phyloP scores from a whole-genome alignment of 331 rosid species.

The Cucumis variabilis region DNA sequence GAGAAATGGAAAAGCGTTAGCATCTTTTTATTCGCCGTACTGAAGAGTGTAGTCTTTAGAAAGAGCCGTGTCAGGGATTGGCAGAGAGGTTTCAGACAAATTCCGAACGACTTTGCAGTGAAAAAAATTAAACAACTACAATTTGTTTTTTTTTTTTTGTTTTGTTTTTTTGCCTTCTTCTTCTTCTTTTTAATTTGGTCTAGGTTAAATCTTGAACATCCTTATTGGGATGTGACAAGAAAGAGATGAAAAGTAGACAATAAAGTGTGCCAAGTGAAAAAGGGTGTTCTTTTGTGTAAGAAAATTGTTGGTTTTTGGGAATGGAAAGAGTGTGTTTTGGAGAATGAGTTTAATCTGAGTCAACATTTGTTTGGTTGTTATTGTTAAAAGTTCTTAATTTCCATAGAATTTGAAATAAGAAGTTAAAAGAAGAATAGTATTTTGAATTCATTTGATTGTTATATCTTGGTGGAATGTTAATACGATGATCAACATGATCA shows the following conservation, averaged over 20 bases:
- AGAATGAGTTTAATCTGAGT: too few species aligned
- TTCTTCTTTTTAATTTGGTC: not conserved
- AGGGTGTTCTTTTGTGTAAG: not conserved
- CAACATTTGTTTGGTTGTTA: too few species aligned
- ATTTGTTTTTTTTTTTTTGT: too few species aligned
- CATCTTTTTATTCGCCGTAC: constrained; percentile 20
- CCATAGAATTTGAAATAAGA: too few species aligned
- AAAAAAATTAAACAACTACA: not conserved
- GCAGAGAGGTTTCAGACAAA: constrained; percentile 17
- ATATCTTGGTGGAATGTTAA: too few species aligned
- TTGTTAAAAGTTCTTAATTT: too few species aligned
- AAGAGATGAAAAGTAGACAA: not conserved
- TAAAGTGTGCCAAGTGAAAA: not conserved
- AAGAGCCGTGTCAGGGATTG: not conserved
- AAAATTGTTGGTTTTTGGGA: not conserved
- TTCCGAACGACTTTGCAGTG: constrained; percentile 13
- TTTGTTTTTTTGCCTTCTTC: too few species aligned
- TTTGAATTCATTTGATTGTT: too few species aligned
- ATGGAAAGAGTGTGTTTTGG: too few species aligned
- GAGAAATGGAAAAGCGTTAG: not conserved
- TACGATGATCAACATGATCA: too few species aligned
- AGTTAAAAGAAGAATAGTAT: too few species aligned
- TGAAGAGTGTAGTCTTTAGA: not conserved
- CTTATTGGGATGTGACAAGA: not conserved
- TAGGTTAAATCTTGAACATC: not conserved